Percentiles rank a stretch among this genome's conserved stretches.
phyloP scores from a whole-genome alignment of 805 yeast genomes.

The Tetrapisispora pingtungensis region DNA sequence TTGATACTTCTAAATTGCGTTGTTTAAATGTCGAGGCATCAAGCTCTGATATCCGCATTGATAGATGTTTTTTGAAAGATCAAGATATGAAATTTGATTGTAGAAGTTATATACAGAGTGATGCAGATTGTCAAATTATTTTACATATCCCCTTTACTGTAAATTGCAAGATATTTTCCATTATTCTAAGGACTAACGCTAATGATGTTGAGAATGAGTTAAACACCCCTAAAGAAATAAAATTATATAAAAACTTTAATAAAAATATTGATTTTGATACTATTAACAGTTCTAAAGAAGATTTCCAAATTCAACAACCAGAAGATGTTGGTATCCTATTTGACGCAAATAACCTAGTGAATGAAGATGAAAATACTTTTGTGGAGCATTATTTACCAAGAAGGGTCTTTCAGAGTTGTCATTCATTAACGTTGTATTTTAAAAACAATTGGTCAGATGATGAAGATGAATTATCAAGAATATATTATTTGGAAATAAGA shows the following conservation, averaged over 20 bases:
- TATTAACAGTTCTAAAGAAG: slow-evolving; percentile 39
- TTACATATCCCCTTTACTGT: slow-evolving; percentile 74
- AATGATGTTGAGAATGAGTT: slow-evolving; percentile 27
- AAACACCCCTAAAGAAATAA: slow-evolving; percentile 59
- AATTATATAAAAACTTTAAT: slow-evolving; percentile 58
- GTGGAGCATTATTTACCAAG: slow-evolving; percentile 80
- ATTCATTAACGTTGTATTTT: slow-evolving; percentile 56
- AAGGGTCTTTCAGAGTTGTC: slow-evolving; percentile 58
- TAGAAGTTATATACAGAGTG: slow-evolving; percentile 45
- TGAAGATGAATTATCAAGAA: slow-evolving; percentile 45
- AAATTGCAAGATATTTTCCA: slow-evolving; percentile 60
- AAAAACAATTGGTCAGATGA: slow-evolving; percentile 56
- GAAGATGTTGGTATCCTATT: slow-evolving; percentile 35
- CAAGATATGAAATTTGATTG: slow-evolving; percentile 40
- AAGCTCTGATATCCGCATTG: slow-evolving; percentile 14
- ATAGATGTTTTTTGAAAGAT: slow-evolving; percentile 41
- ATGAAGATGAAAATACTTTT: slow-evolving; percentile 42
- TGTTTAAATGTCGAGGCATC: too few species aligned
- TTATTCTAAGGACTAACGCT: slow-evolving; percentile 58
- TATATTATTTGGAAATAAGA: slow-evolving; percentile 68
- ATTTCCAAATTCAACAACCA: slow-evolving; percentile 53
- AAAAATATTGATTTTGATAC: slow-evolving; percentile 64
- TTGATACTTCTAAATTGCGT: too few species aligned
- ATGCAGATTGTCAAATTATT: slow-evolving; percentile 74
- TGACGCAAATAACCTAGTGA: slow-evolving; percentile 21